Conservation (phyloP, 106 monocot genomes). For the Dendrobium officinale region DNA sequence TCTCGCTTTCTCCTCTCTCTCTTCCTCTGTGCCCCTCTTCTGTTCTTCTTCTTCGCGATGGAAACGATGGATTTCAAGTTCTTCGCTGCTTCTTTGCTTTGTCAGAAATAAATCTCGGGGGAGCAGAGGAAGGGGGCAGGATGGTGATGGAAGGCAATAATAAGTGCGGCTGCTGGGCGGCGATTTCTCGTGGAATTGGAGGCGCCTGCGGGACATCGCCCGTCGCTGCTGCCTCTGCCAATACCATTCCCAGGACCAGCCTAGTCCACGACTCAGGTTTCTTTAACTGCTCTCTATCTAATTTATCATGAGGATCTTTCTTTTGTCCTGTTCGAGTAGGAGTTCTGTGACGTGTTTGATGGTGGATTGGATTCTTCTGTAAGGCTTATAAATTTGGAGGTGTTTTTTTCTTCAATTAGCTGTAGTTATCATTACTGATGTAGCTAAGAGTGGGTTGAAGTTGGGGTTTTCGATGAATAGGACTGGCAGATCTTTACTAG, state of each 20-base stretch:
- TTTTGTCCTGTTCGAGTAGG: background rate
- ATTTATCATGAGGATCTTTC: background rate
- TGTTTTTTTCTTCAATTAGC: background rate
- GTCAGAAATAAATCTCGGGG: background rate
- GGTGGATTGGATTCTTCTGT: background rate
- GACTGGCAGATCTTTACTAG: background rate
- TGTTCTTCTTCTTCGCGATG: slow-evolving; percentile 7
- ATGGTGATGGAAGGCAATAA: slow-evolving; percentile 8
- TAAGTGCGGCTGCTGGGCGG: slow-evolving; percentile 48
- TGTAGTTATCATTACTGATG: background rate
- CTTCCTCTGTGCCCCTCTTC: slow-evolving; percentile 6
- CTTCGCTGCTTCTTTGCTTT: slow-evolving; percentile 5
- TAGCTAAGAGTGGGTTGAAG: background rate
- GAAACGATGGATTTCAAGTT: background rate
- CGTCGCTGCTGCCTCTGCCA: slow-evolving; percentile 11
- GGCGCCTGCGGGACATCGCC: slow-evolving; percentile 19
- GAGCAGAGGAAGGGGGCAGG: slow-evolving; percentile 2
- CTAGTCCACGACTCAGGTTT: slow-evolving; percentile 49
- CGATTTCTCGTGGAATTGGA: slow-evolving; percentile 26
- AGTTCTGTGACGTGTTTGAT: background rate
- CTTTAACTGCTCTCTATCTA: background rate
- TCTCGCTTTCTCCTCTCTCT: background rate
- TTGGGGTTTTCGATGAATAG: background rate
- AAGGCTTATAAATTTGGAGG: background rate
- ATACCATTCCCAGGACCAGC: slow-evolving; percentile 28